Base-by-base conservation (phyloP, 129 eudicot genomes). In the Deinandra increscens region DNA sequence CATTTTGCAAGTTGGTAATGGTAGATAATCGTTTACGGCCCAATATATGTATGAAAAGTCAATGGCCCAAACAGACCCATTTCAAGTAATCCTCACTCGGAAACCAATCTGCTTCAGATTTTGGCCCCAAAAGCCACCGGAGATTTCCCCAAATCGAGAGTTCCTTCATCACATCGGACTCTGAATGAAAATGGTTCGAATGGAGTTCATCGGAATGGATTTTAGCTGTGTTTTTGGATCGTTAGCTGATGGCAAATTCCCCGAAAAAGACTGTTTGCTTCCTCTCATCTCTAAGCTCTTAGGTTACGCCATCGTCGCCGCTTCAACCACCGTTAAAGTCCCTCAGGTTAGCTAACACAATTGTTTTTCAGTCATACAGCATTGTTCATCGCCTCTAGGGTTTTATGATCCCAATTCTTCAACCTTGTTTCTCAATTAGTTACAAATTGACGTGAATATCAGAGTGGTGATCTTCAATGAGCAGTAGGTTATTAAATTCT, bases 291-390 rank as follows among this genome's bases (percentile, higher is more conserved):
- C 98, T 9, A 93, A 89, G 82, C 88, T 89, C 44, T 81, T 93
- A 61, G 98, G 98, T 42, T 93, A 93, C 83, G 81, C 81, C 73
- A 86, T 93, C 74, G 97, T 93, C 7, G 92, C 95, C 31, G 98
- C 97, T 50, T 93, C 98, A 53, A 93, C 98, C 81, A 89, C 90
- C 66, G 98, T 93, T 53, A 93, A 93, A 75, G 49, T 93, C 56
- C 98, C 98, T 48, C 98, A 93, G 95, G 96, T 85, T 26, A 54
- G 1, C 5, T 34, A 29, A 31, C 42, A 39, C 63, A 7, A 17
- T 60, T 65, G 0, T 14, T 6, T 6, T 23, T 64, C 48, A 38
- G 13, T 17, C 12, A 43, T 37, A 7, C 19, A 5, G 0, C 5
- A 48, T 17, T 50, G 18, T 64, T 4, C 38, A 68, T 76, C 10